Evolutionary conservation across 1,284 basidiomycete genomes (phyloP).

Genomic region (Lignosus rhinocerotis): DNA sequence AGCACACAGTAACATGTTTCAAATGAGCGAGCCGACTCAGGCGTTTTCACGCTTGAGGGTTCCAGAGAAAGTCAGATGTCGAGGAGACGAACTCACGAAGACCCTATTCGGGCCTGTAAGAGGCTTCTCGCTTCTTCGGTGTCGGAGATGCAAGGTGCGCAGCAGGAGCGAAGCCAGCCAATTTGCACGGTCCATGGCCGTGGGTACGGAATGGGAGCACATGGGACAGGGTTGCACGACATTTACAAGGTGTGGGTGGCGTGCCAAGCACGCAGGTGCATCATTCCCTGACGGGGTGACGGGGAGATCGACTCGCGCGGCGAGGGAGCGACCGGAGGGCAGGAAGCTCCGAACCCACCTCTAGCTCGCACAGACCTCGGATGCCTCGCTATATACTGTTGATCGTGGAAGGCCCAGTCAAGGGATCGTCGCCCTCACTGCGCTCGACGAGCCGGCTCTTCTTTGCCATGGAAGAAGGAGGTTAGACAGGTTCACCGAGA

Average conservation of each 20-base stretch:
- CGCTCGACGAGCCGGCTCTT: background rate
- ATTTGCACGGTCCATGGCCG: background rate
- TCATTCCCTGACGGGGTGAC: background rate
- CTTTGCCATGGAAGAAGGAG: background rate
- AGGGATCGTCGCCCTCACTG: background rate
- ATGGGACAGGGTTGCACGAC: background rate
- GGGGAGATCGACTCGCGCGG: too few relatives aligned
- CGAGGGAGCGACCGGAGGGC: background rate
- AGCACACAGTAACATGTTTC: background rate
- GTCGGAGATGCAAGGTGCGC: background rate
- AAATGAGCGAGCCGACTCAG: background rate
- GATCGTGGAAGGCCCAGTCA: background rate
- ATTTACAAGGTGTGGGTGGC: background rate
- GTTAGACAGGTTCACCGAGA: background rate
- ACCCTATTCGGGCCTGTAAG: background rate
- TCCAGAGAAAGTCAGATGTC: background rate
- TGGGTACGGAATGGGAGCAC: background rate
- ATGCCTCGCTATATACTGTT: background rate
- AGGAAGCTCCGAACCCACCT: background rate
- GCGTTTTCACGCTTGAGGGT: too few relatives aligned
- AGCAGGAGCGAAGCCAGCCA: background rate
- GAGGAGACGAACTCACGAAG: background rate
- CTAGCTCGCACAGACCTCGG: background rate
- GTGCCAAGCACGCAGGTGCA: background rate
- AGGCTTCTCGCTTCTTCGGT: background rate